A percentile compares a stretch with the other conserved stretches of the same genome.
Conservation (phyloP, 1,139 yeast species). For the Taiozyma sp. region DNA sequence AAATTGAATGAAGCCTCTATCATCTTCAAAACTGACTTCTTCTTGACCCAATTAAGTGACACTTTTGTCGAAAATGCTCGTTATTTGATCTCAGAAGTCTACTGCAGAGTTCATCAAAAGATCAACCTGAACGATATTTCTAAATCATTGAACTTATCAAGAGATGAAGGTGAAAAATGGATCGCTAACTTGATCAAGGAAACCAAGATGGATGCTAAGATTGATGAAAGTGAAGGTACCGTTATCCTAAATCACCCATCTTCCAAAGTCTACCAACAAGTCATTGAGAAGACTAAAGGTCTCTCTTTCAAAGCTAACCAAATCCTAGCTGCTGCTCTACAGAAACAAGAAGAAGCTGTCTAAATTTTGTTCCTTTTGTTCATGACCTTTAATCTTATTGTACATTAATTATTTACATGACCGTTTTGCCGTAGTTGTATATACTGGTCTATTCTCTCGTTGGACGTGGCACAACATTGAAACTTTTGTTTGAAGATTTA, state of each 20-base stretch:
- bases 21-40: conserved; percentile 49
- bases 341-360: conserved; percentile 20
- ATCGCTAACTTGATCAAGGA: conserved; percentile 44
- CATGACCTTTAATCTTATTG: conserved; percentile 2
- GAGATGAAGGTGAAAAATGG: conserved; percentile 47
- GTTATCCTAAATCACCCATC: conserved; percentile 43
- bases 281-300: conserved; percentile 57
- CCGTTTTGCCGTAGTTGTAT: too few relatives aligned
- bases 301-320: conserved; percentile 53
- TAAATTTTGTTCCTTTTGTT: conserved; percentile 7
- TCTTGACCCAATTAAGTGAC: conserved; percentile 39
- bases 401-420: conserved; percentile 10
- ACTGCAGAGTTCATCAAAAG: conserved; percentile 48
- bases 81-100: conserved; percentile 46
- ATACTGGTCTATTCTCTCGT: conserved; percentile 1
- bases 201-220: conserved; percentile 45
- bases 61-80: conserved; percentile 43
- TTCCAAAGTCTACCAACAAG: conserved; percentile 47
- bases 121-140: conserved; percentile 41
- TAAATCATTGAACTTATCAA: conserved; percentile 36
- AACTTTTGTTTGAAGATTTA: conserved; percentile 20
- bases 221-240: conserved; percentile 43
- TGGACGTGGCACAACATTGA: conserved; percentile 9
- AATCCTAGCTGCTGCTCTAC: conserved; percentile 35
- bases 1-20: conserved; percentile 42